Evolutionary conservation across 1,284 basidiomycete genomes (phyloP), one percentile per base, ranked within the genome.

Genomic region (Omphalotus olearius): DNA sequence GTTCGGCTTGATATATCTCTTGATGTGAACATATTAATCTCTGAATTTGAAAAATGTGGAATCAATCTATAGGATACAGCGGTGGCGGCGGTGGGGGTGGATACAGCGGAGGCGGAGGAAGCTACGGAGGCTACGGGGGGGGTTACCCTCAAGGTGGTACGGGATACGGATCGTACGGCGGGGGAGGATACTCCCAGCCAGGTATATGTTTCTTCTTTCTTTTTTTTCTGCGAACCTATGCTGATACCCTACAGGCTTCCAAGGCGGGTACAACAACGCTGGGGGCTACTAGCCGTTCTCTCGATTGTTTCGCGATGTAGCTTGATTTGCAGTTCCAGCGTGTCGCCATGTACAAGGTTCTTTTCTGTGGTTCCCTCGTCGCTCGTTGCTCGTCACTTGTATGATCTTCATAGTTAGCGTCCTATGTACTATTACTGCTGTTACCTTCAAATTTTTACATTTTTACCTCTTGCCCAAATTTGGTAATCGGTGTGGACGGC

Each of bases 71-170:
- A 64, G 52, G 56, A 43, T 47, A 26, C 30, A 25, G 62, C 45
- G 69, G 71, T 61, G 60, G 53, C 3, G 52, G 57, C 16, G 47
- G 63, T n/a, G 64, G 65, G 25, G 57, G 58, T 28, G 60, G 57
- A 13, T 62, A 63, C 51, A 54, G 59, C 47, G 68, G 68, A 30
- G 63, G 64, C 17, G 55, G 56, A 10, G 45, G 45, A 1, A n/a
- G n/a, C n/a, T 45, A 46, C 11, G 47, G 47, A 42, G 25, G 48
- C 10, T 50, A 50, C 37, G 53, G 53, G 23, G 51, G 52, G 45
- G 60, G 58, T 47, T 59, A 51, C 37, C 55, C 45, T 47, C 55
- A 54, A 39, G 45, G 51, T 43, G 56, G 57, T 3, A 23, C 23
- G 3, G 64, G 64, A 30, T 23, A 23, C 23, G 59, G 60, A 36